Conservation (phyloP, 2,329 filamentous ascomycete genomes). For the Epichloe gansuensis region DNA sequence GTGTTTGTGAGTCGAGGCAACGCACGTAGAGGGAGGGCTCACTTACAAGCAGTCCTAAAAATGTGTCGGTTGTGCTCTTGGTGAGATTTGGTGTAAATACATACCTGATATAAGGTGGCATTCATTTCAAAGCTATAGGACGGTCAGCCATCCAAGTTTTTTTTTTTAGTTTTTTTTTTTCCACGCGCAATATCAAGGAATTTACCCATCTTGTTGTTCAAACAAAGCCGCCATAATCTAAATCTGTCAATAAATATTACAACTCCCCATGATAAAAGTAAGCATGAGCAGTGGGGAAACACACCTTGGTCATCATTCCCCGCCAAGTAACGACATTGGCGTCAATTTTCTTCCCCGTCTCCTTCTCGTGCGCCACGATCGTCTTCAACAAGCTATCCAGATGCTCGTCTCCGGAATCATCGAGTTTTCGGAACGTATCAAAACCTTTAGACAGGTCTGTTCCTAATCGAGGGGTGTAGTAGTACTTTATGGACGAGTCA, state of each 20-base stretch:
- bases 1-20: conserved; percentile 1
- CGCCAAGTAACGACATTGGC: conserved; percentile 84
- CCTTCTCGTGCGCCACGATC: conserved; percentile 59
- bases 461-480: conserved; percentile 63
- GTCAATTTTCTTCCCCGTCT: conserved; percentile 52
- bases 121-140: conserved; percentile 69
- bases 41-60: conserved; percentile 40
- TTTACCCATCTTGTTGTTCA: conserved; percentile 64
- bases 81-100: conserved; percentile 18
- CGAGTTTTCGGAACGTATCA: conserved; percentile 67
- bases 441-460: conserved; percentile 70
- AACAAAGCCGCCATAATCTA: conserved; percentile 80
- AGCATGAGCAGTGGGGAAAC: conserved; percentile 5
- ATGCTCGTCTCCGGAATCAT: conserved; percentile 76
- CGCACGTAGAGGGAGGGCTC: neutral
- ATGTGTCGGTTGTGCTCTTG: conserved; percentile 6
- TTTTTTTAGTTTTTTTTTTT: no score
- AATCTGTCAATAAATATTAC: neutral
- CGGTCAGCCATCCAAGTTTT: neutral
- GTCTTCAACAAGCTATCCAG: conserved; percentile 71
- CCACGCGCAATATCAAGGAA: neutral
- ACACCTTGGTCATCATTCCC: conserved; percentile 96
- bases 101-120: conserved; percentile 76
- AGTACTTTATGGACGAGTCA: conserved; percentile 72
- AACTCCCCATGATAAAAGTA: neutral